Evolutionary conservation across 2,329 filamentous ascomycete species (phyloP), one percentile per base, ranked within the genome.

Genomic region (Alternaria sp.): DNA sequence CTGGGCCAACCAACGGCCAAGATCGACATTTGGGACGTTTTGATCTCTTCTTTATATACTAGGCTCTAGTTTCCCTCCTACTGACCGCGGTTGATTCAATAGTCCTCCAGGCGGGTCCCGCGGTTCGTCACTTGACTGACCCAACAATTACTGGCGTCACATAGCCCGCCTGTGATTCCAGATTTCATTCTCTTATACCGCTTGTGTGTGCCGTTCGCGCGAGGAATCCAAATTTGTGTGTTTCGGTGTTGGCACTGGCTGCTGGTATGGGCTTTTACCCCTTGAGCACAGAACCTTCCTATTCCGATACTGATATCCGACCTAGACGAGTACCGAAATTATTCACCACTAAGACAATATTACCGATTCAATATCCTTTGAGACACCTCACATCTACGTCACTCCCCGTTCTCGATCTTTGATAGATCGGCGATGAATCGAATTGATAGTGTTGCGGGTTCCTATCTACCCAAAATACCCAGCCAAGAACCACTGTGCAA

Each of bases 391-490:
- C 44, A 46, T 63, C 51, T 59, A 71, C 65, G 58, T 70, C 67
- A 69, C 67, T 61, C 60, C 59, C 53, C 54, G 54, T 63, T 59
- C 60, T 62, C 57, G 60, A 51, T 59, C 52, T 63, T 70, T 62
- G 53, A 76, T 71, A 70, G 61, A 68, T 66, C 67, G 55, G 71
- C 63, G 66, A 79, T 79, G 76, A 68, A 73, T 59, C 75, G 77
- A 61, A 68, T 67, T 53, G 76, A 79, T 63, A 79, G 76, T 64
- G 76, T 75, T 65, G 69, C 73, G 46, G 71, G 72, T 57, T 70
- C 71, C 47, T 65, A 68, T 64, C 59, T 55, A 43, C 59, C 66
- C 51, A 67, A 73, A n/a, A 49, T 58, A 26, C 45, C 61, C 59
- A 65, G 72, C 32, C 51, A 69, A 49, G 64, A 67, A 60, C 59